These are phyloP conservation scores for Fonsecaea nubica DNA, from an alignment of 2,329 filamentous ascomycete species.

Conservation along the genomic window DNA sequence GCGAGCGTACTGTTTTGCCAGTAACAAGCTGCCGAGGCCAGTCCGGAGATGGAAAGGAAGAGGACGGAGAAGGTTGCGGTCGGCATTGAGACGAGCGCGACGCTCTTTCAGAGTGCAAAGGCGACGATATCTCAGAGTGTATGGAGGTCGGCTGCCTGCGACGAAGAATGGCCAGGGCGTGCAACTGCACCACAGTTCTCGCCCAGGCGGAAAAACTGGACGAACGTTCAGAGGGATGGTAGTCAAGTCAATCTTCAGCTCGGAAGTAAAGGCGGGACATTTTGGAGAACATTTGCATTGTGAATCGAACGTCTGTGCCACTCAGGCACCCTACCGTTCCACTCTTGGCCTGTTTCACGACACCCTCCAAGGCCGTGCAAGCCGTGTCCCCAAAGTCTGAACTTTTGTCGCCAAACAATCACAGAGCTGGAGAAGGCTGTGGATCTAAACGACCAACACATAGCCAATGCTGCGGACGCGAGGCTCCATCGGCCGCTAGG, in stretches of 20 bases:
- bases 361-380: neutral
- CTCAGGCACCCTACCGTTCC: slow-evolving; percentile 4
- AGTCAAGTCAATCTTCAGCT: neutral
- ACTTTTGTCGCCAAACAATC: neutral
- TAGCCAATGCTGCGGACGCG: neutral
- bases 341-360: neutral
- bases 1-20: slow-evolving; percentile 30
- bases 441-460: neutral
- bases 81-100: slow-evolving; percentile 1
- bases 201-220: neutral
- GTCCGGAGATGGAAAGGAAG: slow-evolving; percentile 7
- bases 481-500: neutral
- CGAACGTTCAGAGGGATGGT: neutral
- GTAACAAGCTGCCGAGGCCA: slow-evolving; percentile 23
- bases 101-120: neutral
- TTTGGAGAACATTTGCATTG: neutral
- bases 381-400: neutral
- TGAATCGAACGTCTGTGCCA: neutral
- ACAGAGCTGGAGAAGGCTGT: neutral
- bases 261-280: neutral
- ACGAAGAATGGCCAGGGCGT: neutral
- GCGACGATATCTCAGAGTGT: neutral
- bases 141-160: neutral
- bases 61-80: slow-evolving; percentile 4
- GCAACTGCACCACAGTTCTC: neutral